Evolutionary conservation across 208 protist genomes (phyloP).

Genomic region (Trypanosoma congolense): DNA sequence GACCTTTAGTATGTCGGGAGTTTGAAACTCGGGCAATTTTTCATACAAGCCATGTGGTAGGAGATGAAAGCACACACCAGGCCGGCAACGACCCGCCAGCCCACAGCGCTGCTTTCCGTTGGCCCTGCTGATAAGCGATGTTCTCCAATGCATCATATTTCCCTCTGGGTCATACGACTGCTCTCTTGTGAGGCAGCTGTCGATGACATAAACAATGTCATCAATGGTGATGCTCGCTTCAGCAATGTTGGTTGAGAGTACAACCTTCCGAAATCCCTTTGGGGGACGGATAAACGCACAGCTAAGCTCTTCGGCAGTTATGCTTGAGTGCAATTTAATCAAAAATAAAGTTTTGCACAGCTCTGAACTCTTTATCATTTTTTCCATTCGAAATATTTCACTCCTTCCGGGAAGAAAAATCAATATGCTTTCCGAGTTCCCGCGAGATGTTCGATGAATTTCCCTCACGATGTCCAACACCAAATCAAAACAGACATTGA

Average conservation of each 20-base stretch:
- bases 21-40: slow-evolving; percentile 86
- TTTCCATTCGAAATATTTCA: slow-evolving; percentile 68
- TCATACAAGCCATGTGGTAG: slow-evolving; percentile 65
- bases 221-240: slow-evolving; percentile 96
- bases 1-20: slow-evolving; percentile 89
- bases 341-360: slow-evolving; percentile 58
- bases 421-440: slow-evolving; percentile 67
- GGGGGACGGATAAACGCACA: slow-evolving; percentile 88
- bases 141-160: slow-evolving; percentile 70
- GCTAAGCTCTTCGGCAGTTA: slow-evolving; percentile 85
- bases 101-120: slow-evolving; percentile 88
- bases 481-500: slow-evolving; percentile 67
- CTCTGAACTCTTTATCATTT: slow-evolving; percentile 40
- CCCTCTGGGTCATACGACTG: slow-evolving; percentile 78
- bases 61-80: slow-evolving; percentile 81
- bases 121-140: slow-evolving; percentile 72
- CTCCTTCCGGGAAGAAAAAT: slow-evolving; percentile 89
- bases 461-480: slow-evolving; percentile 56
- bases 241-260: slow-evolving; percentile 96
- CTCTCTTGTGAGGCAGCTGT: slow-evolving; percentile 91
- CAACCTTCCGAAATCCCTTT: slow-evolving; percentile 80
- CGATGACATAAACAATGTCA: slow-evolving; percentile 94
- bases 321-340: slow-evolving; percentile 85
- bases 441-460: slow-evolving; percentile 37
- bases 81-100: slow-evolving; percentile 84